Percentiles rank a stretch among this genome's conserved stretches.
Evolutionary conservation across 805 yeast genomes (phyloP).

Genomic region (Lipomyces orientalis): DNA sequence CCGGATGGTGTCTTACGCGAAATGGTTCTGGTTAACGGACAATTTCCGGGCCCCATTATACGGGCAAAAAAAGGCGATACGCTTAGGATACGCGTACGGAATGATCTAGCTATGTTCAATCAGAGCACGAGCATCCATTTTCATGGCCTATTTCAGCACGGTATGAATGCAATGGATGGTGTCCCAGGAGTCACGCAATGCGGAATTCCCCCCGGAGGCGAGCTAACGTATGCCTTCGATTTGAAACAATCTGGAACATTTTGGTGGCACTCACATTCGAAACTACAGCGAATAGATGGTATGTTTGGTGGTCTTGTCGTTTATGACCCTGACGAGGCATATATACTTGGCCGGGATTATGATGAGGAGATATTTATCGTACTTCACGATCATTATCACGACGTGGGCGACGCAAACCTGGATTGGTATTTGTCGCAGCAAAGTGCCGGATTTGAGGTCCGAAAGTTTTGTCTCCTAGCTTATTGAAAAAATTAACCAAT

Average conservation of each 20-base stretch:
- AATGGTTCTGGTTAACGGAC: conserved; percentile 51
- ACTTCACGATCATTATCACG: conserved; percentile 27
- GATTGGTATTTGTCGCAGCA: conserved; percentile 15
- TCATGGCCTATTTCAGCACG: conserved; percentile 58
- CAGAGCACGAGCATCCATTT: conserved; percentile 54
- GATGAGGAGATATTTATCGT: conserved; percentile 25
- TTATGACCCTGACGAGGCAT: conserved; percentile 16
- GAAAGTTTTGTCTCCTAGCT: background rate
- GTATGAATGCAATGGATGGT: conserved; percentile 60
- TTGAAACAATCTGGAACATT: conserved; percentile 55
- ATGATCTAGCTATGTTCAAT: conserved; percentile 43
- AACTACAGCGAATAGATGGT: conserved; percentile 73
- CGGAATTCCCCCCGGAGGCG: conserved; percentile 52
- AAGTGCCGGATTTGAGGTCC: conserved; percentile 22
- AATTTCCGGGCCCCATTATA: conserved; percentile 59
- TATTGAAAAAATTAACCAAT: background rate
- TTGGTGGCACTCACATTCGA: conserved; percentile 64
- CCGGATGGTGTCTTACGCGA: conserved; percentile 49
- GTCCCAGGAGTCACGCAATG: conserved; percentile 59
- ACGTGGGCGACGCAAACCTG: background rate
- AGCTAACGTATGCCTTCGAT: conserved; percentile 53
- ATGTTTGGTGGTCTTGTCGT: conserved; percentile 60
- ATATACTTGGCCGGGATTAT: conserved; percentile 11
- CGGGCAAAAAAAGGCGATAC: conserved; percentile 50
- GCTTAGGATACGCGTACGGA: conserved; percentile 48